phyloP scores from a whole-genome alignment of 1,139 yeast species.

The Magnusiomyces ingens region DNA sequence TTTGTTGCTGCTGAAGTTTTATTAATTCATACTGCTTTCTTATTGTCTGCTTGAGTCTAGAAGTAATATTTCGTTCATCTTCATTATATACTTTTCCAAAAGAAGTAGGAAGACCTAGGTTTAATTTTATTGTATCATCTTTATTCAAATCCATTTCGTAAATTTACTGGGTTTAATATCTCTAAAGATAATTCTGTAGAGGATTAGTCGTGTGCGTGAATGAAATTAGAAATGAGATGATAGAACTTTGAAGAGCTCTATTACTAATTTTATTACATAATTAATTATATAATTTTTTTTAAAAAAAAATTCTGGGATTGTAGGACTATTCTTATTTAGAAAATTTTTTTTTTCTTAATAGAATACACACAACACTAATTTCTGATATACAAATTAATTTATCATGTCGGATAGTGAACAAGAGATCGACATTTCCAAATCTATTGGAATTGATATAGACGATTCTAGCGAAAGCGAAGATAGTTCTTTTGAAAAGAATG shows the following conservation, averaged over 20 bases:
- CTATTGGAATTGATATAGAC: conserved; percentile 6
- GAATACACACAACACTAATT: neutral
- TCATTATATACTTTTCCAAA: conserved; percentile 12
- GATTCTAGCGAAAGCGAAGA: conserved; percentile 4
- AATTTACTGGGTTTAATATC: too few species aligned
- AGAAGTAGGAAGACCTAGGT: conserved; percentile 7
- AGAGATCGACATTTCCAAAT: conserved; percentile 8
- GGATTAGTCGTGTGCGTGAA: too few species aligned
- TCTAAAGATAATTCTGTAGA: too few species aligned
- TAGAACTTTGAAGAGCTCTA: too few species aligned
- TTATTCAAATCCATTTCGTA: conserved; percentile 8
- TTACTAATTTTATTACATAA: neutral
- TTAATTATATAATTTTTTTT: neutral
- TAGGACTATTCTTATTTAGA: neutral
- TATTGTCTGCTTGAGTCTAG: conserved; percentile 5
- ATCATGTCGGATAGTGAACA: conserved; percentile 7
- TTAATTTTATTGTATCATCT: conserved; percentile 2
- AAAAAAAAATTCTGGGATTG: neutral
- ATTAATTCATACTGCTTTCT: conserved; percentile 8
- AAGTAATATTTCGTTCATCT: conserved; percentile 1
- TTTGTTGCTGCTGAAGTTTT: conserved; percentile 3
- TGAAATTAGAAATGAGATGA: too few species aligned
- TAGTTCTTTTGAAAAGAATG: neutral
- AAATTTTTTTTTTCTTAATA: neutral
- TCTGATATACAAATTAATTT: neutral